Evolutionary conservation across 2,329 filamentous ascomycete genomes (phyloP).

Genomic region (Neofusicoccum cordaticola): DNA sequence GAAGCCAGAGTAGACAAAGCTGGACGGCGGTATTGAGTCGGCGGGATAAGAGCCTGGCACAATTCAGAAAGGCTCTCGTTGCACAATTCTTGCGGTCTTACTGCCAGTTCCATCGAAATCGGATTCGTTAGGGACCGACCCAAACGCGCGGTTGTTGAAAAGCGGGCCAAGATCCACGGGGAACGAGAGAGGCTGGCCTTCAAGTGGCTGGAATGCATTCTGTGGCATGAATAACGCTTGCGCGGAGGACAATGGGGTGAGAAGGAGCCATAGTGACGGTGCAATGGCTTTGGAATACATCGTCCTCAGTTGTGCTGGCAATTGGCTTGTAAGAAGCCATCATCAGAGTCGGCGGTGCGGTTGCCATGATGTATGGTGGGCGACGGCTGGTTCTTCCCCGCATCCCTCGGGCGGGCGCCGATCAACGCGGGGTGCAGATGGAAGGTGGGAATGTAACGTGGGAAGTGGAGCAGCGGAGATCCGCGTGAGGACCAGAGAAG

Average conservation of each 20-base stretch:
- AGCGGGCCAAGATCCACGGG: slow-evolving; percentile 14
- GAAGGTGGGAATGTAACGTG: background rate
- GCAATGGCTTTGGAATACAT: background rate
- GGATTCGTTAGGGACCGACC: slow-evolving; percentile 17
- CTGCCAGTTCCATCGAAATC: slow-evolving; percentile 18
- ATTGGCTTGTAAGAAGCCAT: background rate
- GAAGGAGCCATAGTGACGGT: background rate
- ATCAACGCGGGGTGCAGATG: background rate
- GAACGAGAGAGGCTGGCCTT: slow-evolving; percentile 16
- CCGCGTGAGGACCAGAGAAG: too few species aligned
- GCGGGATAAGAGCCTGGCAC: slow-evolving; percentile 33
- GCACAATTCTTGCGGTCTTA: background rate
- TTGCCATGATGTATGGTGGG: background rate
- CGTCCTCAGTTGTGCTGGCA: background rate
- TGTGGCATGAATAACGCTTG: slow-evolving; percentile 22
- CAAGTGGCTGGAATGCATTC: slow-evolving; percentile 19
- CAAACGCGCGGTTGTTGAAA: slow-evolving; percentile 20
- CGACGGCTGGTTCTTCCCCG: background rate
- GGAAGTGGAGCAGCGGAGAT: background rate
- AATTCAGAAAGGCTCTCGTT: background rate
- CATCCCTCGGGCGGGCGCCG: background rate
- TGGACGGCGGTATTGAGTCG: slow-evolving; percentile 32
- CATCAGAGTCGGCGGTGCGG: background rate
- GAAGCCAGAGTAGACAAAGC: slow-evolving; percentile 37
- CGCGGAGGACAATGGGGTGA: background rate